Evolutionary conservation across 441 rosid species (phyloP).

Genomic region (Populus hybrid): DNA sequence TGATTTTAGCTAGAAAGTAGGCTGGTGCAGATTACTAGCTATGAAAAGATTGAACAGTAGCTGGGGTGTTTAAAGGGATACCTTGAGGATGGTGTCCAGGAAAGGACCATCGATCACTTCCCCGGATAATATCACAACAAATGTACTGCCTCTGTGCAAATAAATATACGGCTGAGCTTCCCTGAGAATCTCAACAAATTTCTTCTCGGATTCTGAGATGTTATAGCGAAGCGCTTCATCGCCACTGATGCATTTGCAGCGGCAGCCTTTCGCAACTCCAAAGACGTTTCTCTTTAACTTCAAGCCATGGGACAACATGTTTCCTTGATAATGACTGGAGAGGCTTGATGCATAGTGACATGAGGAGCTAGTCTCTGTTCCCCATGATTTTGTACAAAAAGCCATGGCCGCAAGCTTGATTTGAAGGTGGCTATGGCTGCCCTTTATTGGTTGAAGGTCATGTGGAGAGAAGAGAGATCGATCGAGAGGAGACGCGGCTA

Average conservation of each 20-base stretch:
- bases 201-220: conserved; percentile 37
- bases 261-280: neutral
- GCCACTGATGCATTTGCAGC: neutral
- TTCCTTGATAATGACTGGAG: neutral
- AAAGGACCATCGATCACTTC: conserved; percentile 47
- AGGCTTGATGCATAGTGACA: neutral
- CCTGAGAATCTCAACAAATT: conserved; percentile 59
- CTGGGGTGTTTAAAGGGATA: neutral
- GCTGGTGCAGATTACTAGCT: neutral
- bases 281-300: neutral
- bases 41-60: neutral
- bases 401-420: conserved; percentile 11
- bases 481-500: conserved; percentile 22
- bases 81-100: conserved; percentile 62
- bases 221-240: neutral
- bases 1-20: neutral
- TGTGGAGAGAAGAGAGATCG: neutral
- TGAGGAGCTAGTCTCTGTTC: neutral
- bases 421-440: conserved; percentile 13
- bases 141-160: conserved; percentile 69
- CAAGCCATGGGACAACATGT: neutral
- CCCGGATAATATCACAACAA: conserved; percentile 61
- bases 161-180: conserved; percentile 65
- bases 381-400: conserved; percentile 12
- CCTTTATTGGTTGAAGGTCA: neutral